Conservation (phyloP, 1,284 basidiomycete genomes). For the Baeospora myosura region DNA sequence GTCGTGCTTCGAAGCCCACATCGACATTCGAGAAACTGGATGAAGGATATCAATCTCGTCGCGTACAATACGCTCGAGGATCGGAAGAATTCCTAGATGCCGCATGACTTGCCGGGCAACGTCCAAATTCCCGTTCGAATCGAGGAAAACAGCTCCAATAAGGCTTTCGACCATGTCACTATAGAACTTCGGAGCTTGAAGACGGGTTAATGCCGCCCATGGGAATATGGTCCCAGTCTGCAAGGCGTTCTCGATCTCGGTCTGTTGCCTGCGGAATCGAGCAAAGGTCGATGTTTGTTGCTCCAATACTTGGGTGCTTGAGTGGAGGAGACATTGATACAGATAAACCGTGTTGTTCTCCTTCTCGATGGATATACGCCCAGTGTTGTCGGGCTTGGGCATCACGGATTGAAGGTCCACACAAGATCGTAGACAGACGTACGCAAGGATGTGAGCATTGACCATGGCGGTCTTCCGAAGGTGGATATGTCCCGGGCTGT, state of each 20-base stretch:
- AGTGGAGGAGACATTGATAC: conserved; percentile 64
- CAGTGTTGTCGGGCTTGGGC: conserved; percentile 31
- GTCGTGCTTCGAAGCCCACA: conserved; percentile 49
- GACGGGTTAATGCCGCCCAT: conserved; percentile 44
- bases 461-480: conserved; percentile 60
- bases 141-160: conserved; percentile 76
- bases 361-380: conserved; percentile 29
- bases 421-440: conserved; percentile 49
- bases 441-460: conserved; percentile 64
- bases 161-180: conserved; percentile 77
- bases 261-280: conserved; percentile 41
- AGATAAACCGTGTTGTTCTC: conserved; percentile 44
- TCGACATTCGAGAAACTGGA: conserved; percentile 53
- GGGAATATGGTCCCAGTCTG: conserved; percentile 27
- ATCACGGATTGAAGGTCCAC: conserved; percentile 37
- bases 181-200: conserved; percentile 62
- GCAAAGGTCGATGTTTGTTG: conserved; percentile 48
- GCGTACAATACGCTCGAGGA: conserved; percentile 55
- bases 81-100: conserved; percentile 46
- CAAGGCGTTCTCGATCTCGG: conserved; percentile 20
- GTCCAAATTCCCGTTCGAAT: conserved; percentile 57
- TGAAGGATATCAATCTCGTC: conserved; percentile 61
- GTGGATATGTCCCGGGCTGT: conserved; percentile 61
- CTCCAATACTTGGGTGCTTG: conserved; percentile 50
- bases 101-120: conserved; percentile 45